Percentiles rank a stretch among this genome's conserved stretches.
These are phyloP conservation scores for Xylaria sp. DNA, from an alignment of 2,329 filamentous ascomycete species.

Conservation along the genomic window DNA sequence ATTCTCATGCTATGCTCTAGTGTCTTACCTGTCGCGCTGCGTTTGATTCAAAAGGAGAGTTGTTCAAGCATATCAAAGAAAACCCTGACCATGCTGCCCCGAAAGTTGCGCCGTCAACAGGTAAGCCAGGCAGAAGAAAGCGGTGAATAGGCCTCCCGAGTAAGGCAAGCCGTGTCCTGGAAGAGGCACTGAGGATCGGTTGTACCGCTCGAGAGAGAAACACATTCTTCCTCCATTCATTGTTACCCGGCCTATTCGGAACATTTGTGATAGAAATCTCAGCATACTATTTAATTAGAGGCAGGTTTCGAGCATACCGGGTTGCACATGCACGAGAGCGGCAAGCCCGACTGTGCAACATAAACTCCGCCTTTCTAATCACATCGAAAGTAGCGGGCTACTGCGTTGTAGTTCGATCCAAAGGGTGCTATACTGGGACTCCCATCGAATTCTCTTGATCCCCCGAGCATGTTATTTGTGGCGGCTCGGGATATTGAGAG, in stretches of 20 bases:
- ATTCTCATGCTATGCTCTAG: slow-evolving; percentile 46
- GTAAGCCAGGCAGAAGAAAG: slow-evolving; percentile 49
- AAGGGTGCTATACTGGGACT: neutral
- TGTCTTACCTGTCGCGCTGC: slow-evolving; percentile 59
- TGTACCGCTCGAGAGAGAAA: neutral
- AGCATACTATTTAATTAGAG: slow-evolving; percentile 1
- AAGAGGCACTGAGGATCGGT: neutral
- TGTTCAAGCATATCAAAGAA: slow-evolving; percentile 78
- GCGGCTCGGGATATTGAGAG: neutral
- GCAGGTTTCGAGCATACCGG: neutral
- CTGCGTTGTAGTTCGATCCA: neutral
- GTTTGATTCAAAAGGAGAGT: slow-evolving; percentile 72
- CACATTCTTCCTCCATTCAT: neutral
- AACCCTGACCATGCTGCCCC: slow-evolving; percentile 71
- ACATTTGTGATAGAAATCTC: neutral
- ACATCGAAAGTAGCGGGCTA: neutral
- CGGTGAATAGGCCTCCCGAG: slow-evolving; percentile 42
- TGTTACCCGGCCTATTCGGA: neutral
- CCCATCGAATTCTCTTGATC: neutral
- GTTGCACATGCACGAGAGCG: slow-evolving; percentile 8
- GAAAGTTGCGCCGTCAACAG: slow-evolving; percentile 43
- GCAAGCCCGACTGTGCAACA: neutral
- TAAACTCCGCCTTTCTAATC: neutral
- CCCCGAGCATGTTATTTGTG: neutral
- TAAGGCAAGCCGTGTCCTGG: neutral